Percentiles rank a stretch among this genome's conserved stretches.
Conservation (phyloP, 2,329 filamentous ascomycete species). For the Aspergillus eucalypticola region DNA sequence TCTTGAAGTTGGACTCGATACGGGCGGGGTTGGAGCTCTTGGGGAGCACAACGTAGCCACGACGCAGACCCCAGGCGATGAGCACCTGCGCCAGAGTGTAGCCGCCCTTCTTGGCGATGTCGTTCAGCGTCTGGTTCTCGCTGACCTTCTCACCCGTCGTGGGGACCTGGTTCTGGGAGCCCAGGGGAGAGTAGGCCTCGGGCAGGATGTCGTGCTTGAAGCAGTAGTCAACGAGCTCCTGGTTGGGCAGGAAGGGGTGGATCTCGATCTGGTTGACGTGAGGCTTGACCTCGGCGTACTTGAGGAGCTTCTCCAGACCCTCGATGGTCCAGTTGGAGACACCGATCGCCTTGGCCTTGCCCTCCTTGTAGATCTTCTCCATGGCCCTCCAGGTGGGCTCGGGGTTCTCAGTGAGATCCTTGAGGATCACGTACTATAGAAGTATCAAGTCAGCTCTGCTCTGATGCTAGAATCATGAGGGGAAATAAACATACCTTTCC, state of each 20-base stretch:
- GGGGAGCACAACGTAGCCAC: slow-evolving; percentile 67
- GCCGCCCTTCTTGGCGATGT: slow-evolving; percentile 58
- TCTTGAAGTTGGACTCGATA: slow-evolving; percentile 68
- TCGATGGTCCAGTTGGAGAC: slow-evolving; percentile 72
- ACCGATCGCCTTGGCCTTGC: slow-evolving; percentile 69
- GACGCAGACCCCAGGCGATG: slow-evolving; percentile 65
- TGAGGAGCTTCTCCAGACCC: slow-evolving; percentile 50
- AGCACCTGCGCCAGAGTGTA: slow-evolving; percentile 63
- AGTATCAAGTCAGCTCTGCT: neutral
- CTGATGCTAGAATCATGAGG: neutral
- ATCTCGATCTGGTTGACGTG: slow-evolving; percentile 50
- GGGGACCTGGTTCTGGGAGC: slow-evolving; percentile 69
- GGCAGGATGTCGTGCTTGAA: slow-evolving; percentile 44
- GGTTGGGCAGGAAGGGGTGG: slow-evolving; percentile 51
- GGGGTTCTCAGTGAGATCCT: slow-evolving; percentile 66
- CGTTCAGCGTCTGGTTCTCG: slow-evolving; percentile 60
- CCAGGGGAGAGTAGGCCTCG: slow-evolving; percentile 50
- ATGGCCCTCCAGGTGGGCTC: slow-evolving; percentile 66
- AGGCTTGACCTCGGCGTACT: slow-evolving; percentile 45
- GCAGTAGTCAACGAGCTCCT: slow-evolving; percentile 45
- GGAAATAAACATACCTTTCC: slow-evolving; percentile 46
- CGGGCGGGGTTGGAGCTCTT: slow-evolving; percentile 68
- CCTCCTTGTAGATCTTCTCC: slow-evolving; percentile 59
- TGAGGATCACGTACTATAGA: slow-evolving; percentile 61
- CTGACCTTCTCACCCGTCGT: slow-evolving; percentile 66